Percentiles rank a stretch among this genome's conserved stretches.
phyloP scores from a whole-genome alignment of 768 basidiomycete species.

The Holtermannia corniformis region DNA sequence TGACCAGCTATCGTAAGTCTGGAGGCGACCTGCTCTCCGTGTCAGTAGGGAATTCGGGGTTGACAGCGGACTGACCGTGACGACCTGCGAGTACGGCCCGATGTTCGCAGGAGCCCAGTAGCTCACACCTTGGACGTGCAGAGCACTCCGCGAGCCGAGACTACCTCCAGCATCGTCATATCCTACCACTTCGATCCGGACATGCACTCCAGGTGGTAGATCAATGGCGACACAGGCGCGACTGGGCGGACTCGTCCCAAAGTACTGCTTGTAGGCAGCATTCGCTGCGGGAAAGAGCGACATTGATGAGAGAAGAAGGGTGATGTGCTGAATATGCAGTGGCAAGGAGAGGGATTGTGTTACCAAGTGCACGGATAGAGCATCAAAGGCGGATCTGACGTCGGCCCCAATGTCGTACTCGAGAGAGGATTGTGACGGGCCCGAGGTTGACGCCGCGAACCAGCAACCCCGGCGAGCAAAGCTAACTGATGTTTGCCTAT shows the following conservation, averaged over 20 bases:
- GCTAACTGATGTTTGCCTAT: not conserved
- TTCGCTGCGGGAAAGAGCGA: constrained; percentile 69
- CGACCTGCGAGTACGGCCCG: constrained; percentile 92
- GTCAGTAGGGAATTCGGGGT: not conserved
- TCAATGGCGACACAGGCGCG: constrained; percentile 85
- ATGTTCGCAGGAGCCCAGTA: constrained; percentile 99
- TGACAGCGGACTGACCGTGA: constrained; percentile 51
- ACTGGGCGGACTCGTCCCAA: constrained; percentile 83
- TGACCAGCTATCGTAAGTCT: constrained; percentile 88
- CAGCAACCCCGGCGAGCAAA: constrained; percentile 49
- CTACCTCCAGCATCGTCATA: constrained; percentile 42
- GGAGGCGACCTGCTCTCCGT: constrained; percentile 53
- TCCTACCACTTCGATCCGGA: constrained; percentile 76
- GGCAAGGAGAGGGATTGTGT: constrained; percentile 49
- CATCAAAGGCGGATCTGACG: constrained; percentile 57
- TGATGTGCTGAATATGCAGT: constrained; percentile 60
- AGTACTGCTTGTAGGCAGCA: constrained; percentile 64
- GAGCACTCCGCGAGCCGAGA: constrained; percentile 49
- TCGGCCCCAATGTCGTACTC: constrained; percentile 57
- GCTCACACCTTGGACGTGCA: constrained; percentile 91
- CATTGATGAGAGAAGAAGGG: constrained; percentile 68
- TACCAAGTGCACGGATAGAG: constrained; percentile 53
- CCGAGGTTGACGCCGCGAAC: constrained; percentile 56
- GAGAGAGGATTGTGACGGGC: constrained; percentile 41
- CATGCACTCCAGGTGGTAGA: constrained; percentile 51